Evolutionary conservation across 176 grass and related monocot genomes (phyloP).

Genomic region (Rhynchospora pubera): DNA sequence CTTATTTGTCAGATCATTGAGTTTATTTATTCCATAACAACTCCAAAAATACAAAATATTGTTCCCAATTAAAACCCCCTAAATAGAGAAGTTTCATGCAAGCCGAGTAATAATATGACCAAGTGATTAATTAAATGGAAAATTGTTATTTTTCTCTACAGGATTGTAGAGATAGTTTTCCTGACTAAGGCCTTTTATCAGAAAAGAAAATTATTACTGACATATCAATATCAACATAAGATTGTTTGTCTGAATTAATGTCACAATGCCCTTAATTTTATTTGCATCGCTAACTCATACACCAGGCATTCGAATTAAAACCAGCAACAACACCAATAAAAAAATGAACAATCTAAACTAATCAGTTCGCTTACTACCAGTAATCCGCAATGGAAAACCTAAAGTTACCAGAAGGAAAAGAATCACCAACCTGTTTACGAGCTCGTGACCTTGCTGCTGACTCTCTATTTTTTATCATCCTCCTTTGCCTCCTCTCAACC

Average conservation of each 20-base stretch:
- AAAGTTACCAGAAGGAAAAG: constrained; percentile 4
- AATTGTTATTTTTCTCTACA: background rate
- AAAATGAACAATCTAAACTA: background rate
- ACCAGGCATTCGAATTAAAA: background rate
- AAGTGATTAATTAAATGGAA: background rate
- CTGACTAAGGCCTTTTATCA: background rate
- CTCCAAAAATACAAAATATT: background rate
- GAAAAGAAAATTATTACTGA: background rate
- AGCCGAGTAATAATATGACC: background rate
- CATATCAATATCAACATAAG: background rate
- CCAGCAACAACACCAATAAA: background rate
- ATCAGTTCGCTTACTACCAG: background rate
- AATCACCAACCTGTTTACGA: constrained; percentile 58
- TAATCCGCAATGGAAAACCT: background rate
- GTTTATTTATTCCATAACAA: constrained; percentile 15
- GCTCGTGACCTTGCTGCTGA: constrained; percentile 70
- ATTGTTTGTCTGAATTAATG: background rate
- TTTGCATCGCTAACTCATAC: background rate
- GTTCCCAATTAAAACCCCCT: background rate
- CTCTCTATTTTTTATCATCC: constrained; percentile 98
- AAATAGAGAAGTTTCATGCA: background rate
- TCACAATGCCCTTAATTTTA: background rate
- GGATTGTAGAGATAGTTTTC: background rate
- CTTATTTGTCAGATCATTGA: background rate
- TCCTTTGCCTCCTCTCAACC: constrained; percentile 79